phyloP scores from a whole-genome alignment of 805 yeast genomes.

The Naumovozyma baii region DNA sequence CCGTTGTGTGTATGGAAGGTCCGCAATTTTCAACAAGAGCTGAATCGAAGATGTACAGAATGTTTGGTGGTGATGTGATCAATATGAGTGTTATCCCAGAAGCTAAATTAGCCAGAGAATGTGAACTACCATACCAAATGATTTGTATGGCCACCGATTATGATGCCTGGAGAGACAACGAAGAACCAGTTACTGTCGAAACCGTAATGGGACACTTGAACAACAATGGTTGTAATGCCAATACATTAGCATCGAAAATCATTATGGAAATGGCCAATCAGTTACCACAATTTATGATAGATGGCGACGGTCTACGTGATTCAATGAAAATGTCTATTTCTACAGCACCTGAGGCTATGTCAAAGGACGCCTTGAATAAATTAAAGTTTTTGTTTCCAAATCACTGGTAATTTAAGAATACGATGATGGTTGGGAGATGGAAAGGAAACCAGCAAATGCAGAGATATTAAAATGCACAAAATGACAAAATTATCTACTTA shows the following conservation, averaged over 20 bases:
- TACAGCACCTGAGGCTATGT: constrained; percentile 65
- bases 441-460: too few species aligned
- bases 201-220: constrained; percentile 84
- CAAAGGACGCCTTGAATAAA: constrained; percentile 61
- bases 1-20: constrained; percentile 96
- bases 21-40: constrained; percentile 97
- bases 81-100: constrained; percentile 98
- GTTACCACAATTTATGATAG: constrained; percentile 41
- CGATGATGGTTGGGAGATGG: too few species aligned
- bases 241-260: constrained; percentile 58
- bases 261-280: constrained; percentile 58
- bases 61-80: constrained; percentile 91
- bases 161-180: constrained; percentile 95
- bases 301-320: constrained; percentile 66
- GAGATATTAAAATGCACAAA: too few species aligned
- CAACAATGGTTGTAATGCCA: constrained; percentile 83
- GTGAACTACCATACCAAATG: constrained; percentile 95
- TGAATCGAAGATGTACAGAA: constrained; percentile 75
- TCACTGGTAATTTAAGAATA: constrained; percentile 56
- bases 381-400: constrained; percentile 87
- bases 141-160: constrained; percentile 98
- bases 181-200: constrained; percentile 96
- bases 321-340: constrained; percentile 73
- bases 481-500: too few species aligned
- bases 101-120: constrained; percentile 92